phyloP scores from a whole-genome alignment of 2,329 filamentous ascomycete species.

The Cercospora zeina region DNA sequence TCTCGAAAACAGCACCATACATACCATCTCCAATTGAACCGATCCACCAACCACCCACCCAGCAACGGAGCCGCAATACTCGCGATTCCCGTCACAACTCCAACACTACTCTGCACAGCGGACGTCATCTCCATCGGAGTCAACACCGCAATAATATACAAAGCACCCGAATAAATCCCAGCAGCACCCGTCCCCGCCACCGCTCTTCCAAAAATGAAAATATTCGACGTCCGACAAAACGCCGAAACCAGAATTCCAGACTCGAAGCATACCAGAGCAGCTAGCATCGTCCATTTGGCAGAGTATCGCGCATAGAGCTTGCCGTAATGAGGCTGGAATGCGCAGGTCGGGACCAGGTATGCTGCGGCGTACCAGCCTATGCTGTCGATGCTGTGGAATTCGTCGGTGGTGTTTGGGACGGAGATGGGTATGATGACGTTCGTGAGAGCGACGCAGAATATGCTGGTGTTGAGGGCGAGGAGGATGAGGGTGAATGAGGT shows the following conservation, averaged over 20 bases:
- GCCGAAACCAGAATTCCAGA: not conserved
- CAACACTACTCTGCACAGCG: not conserved
- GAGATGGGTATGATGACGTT: constrained; percentile 29
- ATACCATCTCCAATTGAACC: not conserved
- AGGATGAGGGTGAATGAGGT: not conserved
- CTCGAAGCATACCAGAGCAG: not conserved
- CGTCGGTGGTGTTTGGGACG: constrained; percentile 45
- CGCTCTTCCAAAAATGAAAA: constrained; percentile 4
- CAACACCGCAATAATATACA: not conserved
- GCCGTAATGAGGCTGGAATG: constrained; percentile 10
- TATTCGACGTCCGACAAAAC: not conserved
- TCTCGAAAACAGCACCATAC: not conserved
- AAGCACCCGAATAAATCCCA: not conserved
- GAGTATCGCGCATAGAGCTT: constrained; percentile 8
- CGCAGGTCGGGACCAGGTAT: constrained; percentile 13
- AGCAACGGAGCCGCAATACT: constrained; percentile 7
- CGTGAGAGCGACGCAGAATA: constrained; percentile 10
- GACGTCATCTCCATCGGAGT: not conserved
- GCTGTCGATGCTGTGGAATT: constrained; percentile 45
- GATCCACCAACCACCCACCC: constrained; percentile 7
- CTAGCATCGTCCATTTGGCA: constrained; percentile 4
- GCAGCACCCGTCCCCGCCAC: constrained; percentile 4
- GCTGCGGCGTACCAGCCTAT: constrained; percentile 46
- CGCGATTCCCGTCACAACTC: constrained; percentile 4
- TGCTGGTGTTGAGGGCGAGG: constrained; percentile 6